Conservation (phyloP, 805 yeast species). For the Barnettozyma populi region DNA sequence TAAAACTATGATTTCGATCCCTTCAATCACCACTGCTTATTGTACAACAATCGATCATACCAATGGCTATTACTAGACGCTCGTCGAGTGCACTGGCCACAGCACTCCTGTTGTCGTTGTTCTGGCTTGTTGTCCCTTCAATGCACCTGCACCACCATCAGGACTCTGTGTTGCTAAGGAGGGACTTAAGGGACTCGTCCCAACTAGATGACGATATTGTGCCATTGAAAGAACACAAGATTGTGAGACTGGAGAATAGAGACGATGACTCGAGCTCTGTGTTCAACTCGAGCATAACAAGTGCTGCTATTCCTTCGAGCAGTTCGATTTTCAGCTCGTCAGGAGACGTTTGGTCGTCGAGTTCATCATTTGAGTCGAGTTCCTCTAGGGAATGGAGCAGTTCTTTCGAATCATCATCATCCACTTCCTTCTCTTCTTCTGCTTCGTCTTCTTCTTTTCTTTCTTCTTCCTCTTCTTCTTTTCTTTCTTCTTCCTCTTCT, state of each 20-base stretch:
- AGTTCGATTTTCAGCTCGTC: not conserved
- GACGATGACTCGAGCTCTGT: constrained; percentile 1
- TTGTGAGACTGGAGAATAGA: not conserved
- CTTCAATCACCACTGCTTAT: not conserved
- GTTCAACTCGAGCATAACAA: not conserved
- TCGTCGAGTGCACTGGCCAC: not conserved
- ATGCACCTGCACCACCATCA: not conserved
- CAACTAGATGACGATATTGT: not conserved
- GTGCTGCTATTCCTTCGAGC: not conserved
- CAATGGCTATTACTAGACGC: not conserved
- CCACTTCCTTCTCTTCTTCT: constrained; percentile 3
- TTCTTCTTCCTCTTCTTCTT: too few relatives aligned
- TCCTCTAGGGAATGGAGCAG: not conserved
- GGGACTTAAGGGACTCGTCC: not conserved
- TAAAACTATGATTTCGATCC: too few relatives aligned
- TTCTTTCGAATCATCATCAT: not conserved
- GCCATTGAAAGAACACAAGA: not conserved
- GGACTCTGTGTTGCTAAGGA: not conserved
- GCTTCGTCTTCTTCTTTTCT: constrained; percentile 8
- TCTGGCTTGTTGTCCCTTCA: not conserved
- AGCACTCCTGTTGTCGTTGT: not conserved
- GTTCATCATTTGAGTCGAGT: not conserved
- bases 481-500: too few relatives aligned
- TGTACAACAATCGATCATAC: not conserved
- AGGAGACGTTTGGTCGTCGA: not conserved